Evolutionary conservation across 169 alveolate genomes (phyloP), one percentile per base, ranked within the genome.

Genomic region (Plasmodium vivax): DNA sequence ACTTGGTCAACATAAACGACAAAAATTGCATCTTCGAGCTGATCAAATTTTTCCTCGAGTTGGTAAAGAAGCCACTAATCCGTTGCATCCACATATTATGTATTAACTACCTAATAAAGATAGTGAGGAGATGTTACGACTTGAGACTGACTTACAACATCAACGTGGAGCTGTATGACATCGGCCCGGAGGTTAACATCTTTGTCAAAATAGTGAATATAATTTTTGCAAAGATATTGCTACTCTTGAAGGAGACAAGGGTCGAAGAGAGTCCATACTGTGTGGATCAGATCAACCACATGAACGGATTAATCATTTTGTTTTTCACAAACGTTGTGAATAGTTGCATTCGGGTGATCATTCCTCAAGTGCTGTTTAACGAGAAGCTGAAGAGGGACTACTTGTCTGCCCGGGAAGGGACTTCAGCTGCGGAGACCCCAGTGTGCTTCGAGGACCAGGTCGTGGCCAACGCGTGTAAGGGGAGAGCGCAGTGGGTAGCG

Each of bases 11-110:
- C 75, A 88, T 88, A 58, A 88, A 88, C 82, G 88, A 81, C 41
- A 88, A 88, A 30, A 88, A 88, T 45, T 88, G 94, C 36, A 88
- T 88, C n/a, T 88, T 88, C 72, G 94, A 88, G 34, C 68, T 88
- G 23, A 88, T 88, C 36, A 88, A 88, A 88, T 88, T 88, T 88
- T 88, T 79, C 80, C 62, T 88, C 12, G 91, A 88, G 3, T 77
- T 88, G 54, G 34, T 88, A 41, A 88, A 80, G 23, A 79, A 27
- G 51, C 94, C 94, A 41, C 54, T 88, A 80, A 79, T 80, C n/a
- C 83, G 80, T 80, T 88, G 83, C 43, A n/a, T 88, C 16, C 94
- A 88, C 45, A 80, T 88, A 62, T 32, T 88, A 62, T 88, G 94
- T 34, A 81, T 88, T 16, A 88, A 88, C 62, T 88, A 88, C 41